A percentile compares a stretch with the other conserved stretches of the same genome.
phyloP scores from a whole-genome alignment of 257 asterid genomes.

The Gentiana macrophylla region DNA sequence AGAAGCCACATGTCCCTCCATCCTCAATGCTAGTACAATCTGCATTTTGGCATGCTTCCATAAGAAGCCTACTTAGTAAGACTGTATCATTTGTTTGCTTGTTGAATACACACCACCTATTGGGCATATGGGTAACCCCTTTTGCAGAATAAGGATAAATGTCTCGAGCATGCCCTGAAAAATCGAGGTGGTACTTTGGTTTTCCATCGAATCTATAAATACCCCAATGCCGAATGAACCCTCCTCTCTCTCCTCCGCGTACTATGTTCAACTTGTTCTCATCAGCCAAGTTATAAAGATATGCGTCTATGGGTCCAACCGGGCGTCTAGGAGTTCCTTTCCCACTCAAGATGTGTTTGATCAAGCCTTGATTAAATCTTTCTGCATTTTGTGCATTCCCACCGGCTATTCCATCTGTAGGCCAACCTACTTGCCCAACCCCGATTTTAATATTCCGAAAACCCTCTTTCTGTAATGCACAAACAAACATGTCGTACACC shows the following conservation, averaged over 20 bases:
- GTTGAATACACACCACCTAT: slow-evolving; percentile 46
- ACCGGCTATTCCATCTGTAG: slow-evolving; percentile 45
- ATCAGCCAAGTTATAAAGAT: slow-evolving; percentile 48
- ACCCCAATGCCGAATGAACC: slow-evolving; percentile 74
- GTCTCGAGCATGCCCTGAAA: slow-evolving; percentile 29
- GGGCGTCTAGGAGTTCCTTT: slow-evolving; percentile 60
- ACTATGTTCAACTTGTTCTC: slow-evolving; percentile 39
- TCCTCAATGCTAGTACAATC: slow-evolving; percentile 14
- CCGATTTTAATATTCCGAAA: slow-evolving; percentile 19
- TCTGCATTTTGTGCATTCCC: slow-evolving; percentile 31
- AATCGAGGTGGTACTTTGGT: slow-evolving; percentile 50
- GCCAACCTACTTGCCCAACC: slow-evolving; percentile 76
- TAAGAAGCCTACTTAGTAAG: neutral
- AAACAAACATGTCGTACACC: slow-evolving; percentile 43
- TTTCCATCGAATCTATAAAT: slow-evolving; percentile 50
- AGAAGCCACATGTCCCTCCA: slow-evolving; percentile 17
- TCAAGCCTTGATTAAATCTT: slow-evolving; percentile 46
- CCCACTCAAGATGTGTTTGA: slow-evolving; percentile 29
- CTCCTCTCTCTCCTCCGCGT: slow-evolving; percentile 17
- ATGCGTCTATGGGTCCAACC: slow-evolving; percentile 25
- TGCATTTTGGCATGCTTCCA: slow-evolving; percentile 5
- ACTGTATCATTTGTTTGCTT: neutral
- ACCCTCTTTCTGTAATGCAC: slow-evolving; percentile 33
- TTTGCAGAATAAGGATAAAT: slow-evolving; percentile 33
- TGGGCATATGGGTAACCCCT: slow-evolving; percentile 31